Conservation (phyloP, 2,329 filamentous ascomycete species). For the Hyphodiscus sp. region DNA sequence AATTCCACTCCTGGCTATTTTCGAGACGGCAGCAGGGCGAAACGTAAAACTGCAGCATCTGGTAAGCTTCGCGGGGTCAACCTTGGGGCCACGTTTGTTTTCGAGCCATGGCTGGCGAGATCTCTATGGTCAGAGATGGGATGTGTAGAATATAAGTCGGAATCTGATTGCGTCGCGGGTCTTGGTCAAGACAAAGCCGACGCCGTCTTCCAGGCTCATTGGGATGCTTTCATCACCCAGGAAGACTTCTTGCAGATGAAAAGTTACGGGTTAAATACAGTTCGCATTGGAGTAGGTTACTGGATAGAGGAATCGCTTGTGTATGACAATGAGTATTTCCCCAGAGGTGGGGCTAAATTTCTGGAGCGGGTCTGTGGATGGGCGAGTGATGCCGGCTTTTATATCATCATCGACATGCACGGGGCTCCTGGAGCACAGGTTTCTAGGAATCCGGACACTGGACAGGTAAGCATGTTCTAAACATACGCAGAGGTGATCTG, state of each 20-base stretch:
- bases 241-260: slow-evolving; percentile 39
- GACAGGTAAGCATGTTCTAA: slow-evolving; percentile 6
- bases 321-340: slow-evolving; percentile 40
- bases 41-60: slow-evolving; percentile 14
- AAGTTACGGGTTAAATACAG: slow-evolving; percentile 40
- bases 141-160: slow-evolving; percentile 35
- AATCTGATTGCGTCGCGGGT: slow-evolving; percentile 41
- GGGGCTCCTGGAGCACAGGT: slow-evolving; percentile 41
- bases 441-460: slow-evolving; percentile 35
- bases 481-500: background rate
- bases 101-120: slow-evolving; percentile 42
- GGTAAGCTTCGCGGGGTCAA: slow-evolving; percentile 44
- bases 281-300: slow-evolving; percentile 44
- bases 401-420: slow-evolving; percentile 45
- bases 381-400: slow-evolving; percentile 39
- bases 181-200: slow-evolving; percentile 40
- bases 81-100: slow-evolving; percentile 40
- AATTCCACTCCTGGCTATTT: background rate
- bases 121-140: slow-evolving; percentile 38
- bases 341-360: slow-evolving; percentile 38
- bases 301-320: slow-evolving; percentile 43
- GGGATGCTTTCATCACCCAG: slow-evolving; percentile 42
- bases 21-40: slow-evolving; percentile 1
- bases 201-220: slow-evolving; percentile 37
- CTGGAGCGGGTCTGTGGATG: slow-evolving; percentile 38